Evolutionary conservation across 345 rosid species (phyloP).

Genomic region (Iberis pinnata): DNA sequence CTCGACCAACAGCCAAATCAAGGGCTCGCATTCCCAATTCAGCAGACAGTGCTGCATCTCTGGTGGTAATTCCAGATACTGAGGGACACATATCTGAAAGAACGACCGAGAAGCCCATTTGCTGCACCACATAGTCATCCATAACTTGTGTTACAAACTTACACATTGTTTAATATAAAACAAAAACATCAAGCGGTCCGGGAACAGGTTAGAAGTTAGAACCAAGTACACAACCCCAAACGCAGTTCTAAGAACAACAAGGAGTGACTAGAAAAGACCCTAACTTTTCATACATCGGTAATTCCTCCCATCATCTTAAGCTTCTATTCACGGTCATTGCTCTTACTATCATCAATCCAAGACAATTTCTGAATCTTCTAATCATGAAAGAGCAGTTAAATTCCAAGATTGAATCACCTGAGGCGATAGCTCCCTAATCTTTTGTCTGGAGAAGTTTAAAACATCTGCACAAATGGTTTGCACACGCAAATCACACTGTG

Average conservation of each 20-base stretch:
- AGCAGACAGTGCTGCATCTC: constrained; percentile 70
- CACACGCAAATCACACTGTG: constrained; percentile 73
- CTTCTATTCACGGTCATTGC: neutral
- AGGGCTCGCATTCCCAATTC: constrained; percentile 91
- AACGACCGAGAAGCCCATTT: constrained; percentile 66
- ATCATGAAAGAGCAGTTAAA: no score
- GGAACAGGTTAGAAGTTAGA: neutral
- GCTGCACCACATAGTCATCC: constrained; percentile 36
- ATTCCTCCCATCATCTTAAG: neutral
- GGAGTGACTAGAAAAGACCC: constrained; percentile 1
- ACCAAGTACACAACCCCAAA: neutral
- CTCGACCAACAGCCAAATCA: constrained; percentile 66
- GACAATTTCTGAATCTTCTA: neutral
- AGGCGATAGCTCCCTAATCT: constrained; percentile 62
- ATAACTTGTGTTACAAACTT: neutral
- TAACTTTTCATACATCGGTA: constrained; percentile 1
- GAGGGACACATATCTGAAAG: constrained; percentile 90
- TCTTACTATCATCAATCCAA: neutral
- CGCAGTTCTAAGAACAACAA: neutral
- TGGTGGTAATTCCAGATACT: constrained; percentile 77
- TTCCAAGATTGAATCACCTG: constrained; percentile 40
- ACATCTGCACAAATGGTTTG: constrained; percentile 76
- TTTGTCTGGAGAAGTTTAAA: constrained; percentile 47
- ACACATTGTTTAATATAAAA: neutral
- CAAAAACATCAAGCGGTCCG: neutral